phyloP scores from a whole-genome alignment of 441 rosid species.

The Adansonia rubrostipa region DNA sequence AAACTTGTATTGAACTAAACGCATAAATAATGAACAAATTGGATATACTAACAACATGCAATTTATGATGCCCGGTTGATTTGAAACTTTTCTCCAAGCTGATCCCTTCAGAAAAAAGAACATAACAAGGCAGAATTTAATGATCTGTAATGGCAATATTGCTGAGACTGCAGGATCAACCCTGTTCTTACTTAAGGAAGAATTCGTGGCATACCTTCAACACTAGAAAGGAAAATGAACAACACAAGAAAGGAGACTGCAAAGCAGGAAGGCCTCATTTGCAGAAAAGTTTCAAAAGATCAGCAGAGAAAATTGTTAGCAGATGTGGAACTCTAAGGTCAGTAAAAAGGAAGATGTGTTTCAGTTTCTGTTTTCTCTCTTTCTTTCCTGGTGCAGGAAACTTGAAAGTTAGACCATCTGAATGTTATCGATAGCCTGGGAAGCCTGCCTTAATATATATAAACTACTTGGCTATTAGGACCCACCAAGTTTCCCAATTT shows the following conservation, averaged over 20 bases:
- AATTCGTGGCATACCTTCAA: slow-evolving; percentile 42
- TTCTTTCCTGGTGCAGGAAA: not conserved
- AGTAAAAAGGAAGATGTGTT: not conserved
- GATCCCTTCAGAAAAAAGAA: slow-evolving; percentile 41
- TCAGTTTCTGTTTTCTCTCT: slow-evolving; percentile 12
- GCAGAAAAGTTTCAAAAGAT: slow-evolving; percentile 10
- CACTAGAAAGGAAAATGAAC: slow-evolving; percentile 34
- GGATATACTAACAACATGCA: slow-evolving; percentile 32
- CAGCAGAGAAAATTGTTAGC: not conserved
- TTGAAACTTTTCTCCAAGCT: slow-evolving; percentile 43
- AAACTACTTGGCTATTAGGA: slow-evolving; percentile 17
- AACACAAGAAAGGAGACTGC: slow-evolving; percentile 41
- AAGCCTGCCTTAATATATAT: slow-evolving; percentile 31
- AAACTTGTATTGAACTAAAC: not conserved
- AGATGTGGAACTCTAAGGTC: slow-evolving; percentile 18
- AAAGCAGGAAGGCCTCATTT: slow-evolving; percentile 41
- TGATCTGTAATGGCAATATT: not conserved
- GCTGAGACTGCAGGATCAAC: not conserved
- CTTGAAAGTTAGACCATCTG: slow-evolving; percentile 20
- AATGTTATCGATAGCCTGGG: slow-evolving; percentile 14
- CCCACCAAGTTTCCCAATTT: slow-evolving; percentile 29
- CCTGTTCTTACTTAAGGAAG: not conserved
- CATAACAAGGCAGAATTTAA: slow-evolving; percentile 19
- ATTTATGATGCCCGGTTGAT: slow-evolving; percentile 31
- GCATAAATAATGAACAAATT: not conserved